phyloP scores from a whole-genome alignment of 2,329 filamentous ascomycete species.

The Emericellopsis atlantica region DNA sequence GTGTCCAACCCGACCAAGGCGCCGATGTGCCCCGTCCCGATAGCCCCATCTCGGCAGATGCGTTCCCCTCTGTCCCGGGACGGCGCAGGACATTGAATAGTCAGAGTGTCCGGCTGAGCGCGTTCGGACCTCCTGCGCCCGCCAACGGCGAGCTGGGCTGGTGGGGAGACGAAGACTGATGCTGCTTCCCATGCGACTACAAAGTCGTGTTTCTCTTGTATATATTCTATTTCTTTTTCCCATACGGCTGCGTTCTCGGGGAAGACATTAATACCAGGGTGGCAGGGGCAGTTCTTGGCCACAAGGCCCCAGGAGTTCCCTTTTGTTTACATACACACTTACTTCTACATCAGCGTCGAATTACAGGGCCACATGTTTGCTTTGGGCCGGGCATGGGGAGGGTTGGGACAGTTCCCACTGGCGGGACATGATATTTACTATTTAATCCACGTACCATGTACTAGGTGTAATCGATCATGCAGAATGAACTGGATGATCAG shows the following conservation, averaged over 20 bases:
- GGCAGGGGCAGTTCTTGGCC: no score
- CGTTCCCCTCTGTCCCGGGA: conserved; percentile 12
- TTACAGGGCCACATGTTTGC: no score
- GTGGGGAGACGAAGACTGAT: conserved; percentile 28
- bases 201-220: not conserved
- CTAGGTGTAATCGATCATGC: no score
- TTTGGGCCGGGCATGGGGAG: no score
- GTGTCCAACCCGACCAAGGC: conserved; percentile 8
- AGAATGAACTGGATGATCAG: no score
- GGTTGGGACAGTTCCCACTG: no score
- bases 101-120: conserved; percentile 28
- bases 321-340: no score
- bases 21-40: conserved; percentile 24
- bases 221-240: not conserved
- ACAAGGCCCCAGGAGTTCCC: no score
- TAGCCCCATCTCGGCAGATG: conserved; percentile 20
- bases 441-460: no score
- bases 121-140: conserved; percentile 17
- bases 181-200: not conserved
- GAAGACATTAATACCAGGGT: no score
- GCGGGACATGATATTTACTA: no score
- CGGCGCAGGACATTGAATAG: conserved; percentile 16
- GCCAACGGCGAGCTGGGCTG: conserved; percentile 16
- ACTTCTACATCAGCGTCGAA: no score
- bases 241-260: conserved; percentile 2